Base-by-base conservation (phyloP, 257 asterid species). In the Lantana camara region DNA sequence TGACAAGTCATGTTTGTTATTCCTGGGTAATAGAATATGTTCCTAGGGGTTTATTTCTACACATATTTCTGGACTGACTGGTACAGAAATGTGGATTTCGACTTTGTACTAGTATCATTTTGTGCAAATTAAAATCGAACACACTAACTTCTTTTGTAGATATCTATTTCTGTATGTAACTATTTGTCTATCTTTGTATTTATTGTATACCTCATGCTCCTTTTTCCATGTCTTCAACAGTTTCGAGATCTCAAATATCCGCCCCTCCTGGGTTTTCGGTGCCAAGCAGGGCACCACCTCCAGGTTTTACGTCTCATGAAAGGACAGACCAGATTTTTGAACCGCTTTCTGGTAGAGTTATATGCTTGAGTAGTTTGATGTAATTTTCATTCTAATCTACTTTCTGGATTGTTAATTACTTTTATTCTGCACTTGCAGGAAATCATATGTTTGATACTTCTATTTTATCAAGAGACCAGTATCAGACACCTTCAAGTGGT, bases 181-280 rank as follows among this genome's bases (percentile, higher is more conserved):
- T n/a, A n/a, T 57, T 46, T 50, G 37, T 66, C 22, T 44, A 9
- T 66, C 24, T 57, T 24, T 19, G 13, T 45, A 35, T 44, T 54
- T 22, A 13, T 45, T 49, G 16, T 68, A 56, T 27, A 42, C 29
- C 70, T 61, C 21, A 78, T 9, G 24, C 45, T 44, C 53, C 49
- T 63, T 62, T 57, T 24, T 41, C 37, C 46, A 46, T 67, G 48
- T 78, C 5, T 69, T 12, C 8, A 69, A 69, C 87, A 94, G 99
- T 53, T 81, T 74, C 90, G 45, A 88, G 95, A 79, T 79, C 97
- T 70, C 96, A 86, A 71, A 79, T 88, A 78, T 74, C 95, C 21
- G 96, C 96, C 21, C 99, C 99, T 67, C 99, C 99, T 21, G 99
- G 99, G 12, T 94, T 90, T 83, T 79, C 89, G 2, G 79, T 55